These are phyloP conservation scores for Penium margaritaceum DNA, from an alignment of 139 green algal genomes.

Conservation along the genomic window DNA sequence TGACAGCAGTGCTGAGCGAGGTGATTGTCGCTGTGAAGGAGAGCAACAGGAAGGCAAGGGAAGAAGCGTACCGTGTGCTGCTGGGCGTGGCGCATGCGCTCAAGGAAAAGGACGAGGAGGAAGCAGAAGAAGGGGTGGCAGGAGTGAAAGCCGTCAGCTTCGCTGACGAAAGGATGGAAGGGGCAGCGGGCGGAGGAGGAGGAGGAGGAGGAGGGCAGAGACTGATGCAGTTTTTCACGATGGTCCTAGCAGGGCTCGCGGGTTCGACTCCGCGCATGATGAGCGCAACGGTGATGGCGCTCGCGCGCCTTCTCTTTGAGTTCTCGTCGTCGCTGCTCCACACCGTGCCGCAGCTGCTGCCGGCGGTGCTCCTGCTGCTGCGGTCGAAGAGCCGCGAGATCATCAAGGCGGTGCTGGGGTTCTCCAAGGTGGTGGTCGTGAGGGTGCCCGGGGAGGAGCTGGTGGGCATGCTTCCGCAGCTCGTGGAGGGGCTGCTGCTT, in stretches of 20 bases:
- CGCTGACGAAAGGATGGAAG: background rate
- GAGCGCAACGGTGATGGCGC: conserved; percentile 69
- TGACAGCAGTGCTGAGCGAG: background rate
- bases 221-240: background rate
- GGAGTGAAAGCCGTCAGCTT: too few species aligned
- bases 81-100: background rate
- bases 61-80: background rate
- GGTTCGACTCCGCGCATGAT: conserved; percentile 71
- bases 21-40: background rate
- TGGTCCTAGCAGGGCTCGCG: conserved; percentile 54
- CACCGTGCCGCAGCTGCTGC: conserved; percentile 56
- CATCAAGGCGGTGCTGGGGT: conserved; percentile 84
- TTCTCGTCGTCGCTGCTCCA: conserved; percentile 54
- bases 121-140: too few species aligned
- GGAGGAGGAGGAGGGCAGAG: background rate
- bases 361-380: conserved; percentile 76
- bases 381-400: conserved; percentile 75
- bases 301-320: conserved; percentile 84
- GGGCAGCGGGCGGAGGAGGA: background rate
- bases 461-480: conserved; percentile 54
- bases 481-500: conserved; percentile 77
- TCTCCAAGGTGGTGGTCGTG: conserved; percentile 76
- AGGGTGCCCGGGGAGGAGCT: conserved; percentile 70
- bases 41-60: background rate
- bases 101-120: too few species aligned